These are phyloP conservation scores for Cenococcum geophilum DNA, from an alignment of 495 filamentous ascomycete species.

Conservation along the genomic window DNA sequence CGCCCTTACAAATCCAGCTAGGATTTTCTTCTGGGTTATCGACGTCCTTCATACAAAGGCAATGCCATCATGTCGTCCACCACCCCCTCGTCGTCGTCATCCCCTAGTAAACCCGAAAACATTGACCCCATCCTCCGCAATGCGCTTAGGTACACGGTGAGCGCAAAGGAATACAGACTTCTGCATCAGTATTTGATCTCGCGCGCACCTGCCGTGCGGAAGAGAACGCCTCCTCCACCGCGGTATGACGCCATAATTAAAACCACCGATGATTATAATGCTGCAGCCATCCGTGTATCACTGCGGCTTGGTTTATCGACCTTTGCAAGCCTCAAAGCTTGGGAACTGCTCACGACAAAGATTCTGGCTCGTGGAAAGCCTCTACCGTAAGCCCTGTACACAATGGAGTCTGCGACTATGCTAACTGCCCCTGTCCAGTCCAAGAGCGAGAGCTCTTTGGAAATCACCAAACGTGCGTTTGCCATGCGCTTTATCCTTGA, in stretches of 20 bases:
- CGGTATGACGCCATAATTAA: slow-evolving; percentile 48
- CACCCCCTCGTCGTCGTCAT: slow-evolving; percentile 13
- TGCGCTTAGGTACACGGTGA: slow-evolving; percentile 75
- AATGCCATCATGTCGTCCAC: slow-evolving; percentile 10
- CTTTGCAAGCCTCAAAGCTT: slow-evolving; percentile 62
- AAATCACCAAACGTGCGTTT: slow-evolving; percentile 68
- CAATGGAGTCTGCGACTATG: neutral
- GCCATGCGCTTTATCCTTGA: slow-evolving; percentile 71
- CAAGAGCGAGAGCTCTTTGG: slow-evolving; percentile 47
- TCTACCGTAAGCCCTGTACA: slow-evolving; percentile 36
- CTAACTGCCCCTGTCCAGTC: slow-evolving; percentile 7
- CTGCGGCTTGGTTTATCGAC: slow-evolving; percentile 70
- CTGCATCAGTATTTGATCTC: slow-evolving; percentile 73
- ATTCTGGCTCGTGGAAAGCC: slow-evolving; percentile 37
- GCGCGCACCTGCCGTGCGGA: slow-evolving; percentile 52
- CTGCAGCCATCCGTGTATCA: slow-evolving; percentile 68
- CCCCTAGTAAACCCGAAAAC: slow-evolving; percentile 19
- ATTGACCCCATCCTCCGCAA: slow-evolving; percentile 64
- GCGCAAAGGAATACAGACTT: slow-evolving; percentile 74
- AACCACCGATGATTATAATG: slow-evolving; percentile 64
- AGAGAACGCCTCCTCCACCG: slow-evolving; percentile 54
- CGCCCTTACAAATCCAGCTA: neutral
- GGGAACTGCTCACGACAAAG: slow-evolving; percentile 48
- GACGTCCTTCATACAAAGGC: neutral
- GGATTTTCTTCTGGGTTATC: neutral